Base-by-base conservation (phyloP, 805 yeast species). In the Candida germanica region DNA sequence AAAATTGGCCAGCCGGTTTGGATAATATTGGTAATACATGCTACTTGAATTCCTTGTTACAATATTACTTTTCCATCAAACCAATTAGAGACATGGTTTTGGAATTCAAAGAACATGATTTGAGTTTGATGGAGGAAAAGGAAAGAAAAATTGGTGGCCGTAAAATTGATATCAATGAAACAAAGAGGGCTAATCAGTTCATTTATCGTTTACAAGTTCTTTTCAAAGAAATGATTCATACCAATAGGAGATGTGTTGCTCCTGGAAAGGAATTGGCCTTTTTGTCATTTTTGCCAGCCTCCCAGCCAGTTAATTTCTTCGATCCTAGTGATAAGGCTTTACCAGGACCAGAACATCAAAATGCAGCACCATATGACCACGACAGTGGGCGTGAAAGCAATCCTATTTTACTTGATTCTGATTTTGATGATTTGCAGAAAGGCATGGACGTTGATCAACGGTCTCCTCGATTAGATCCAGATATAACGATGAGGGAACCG, bases 21-120 rank as follows among this genome's bases (percentile, higher is more conserved):
- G 86, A 83, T 58, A 93, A 93, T 54, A 89, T 88, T 43, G 98
- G 98, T 16, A 93, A 93, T 55, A 91, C 98, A 0, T 93, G 98
- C 59, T 89, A 89, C 49, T 67, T 93, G 57, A 91, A 93, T 56
- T 91, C 98, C 0, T 66, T 93, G 32, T 63, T 91, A 27, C 98
- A 91, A 54, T 91, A 83, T 52, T 91, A 87, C 57, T 93, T 88
- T 63, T 83, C 87, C 5, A 77, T 93, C 29, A 76, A 77, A 38
- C 97, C 96, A 0, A 64, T 93, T 26, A 71, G 97, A 39, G 76
- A 82, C 3, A 71, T 73, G 41, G 71, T 87, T 13, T 48, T 85
- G 35, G 49, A 66, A 2, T 88, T 84, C 48, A 67, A 75, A 30
- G 73, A 60, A 34, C 36, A 40, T 9, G 47, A 50, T 14, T 26